Conservation (phyloP, 2,329 filamentous ascomycete species). For the Fusarium nisikadoi region DNA sequence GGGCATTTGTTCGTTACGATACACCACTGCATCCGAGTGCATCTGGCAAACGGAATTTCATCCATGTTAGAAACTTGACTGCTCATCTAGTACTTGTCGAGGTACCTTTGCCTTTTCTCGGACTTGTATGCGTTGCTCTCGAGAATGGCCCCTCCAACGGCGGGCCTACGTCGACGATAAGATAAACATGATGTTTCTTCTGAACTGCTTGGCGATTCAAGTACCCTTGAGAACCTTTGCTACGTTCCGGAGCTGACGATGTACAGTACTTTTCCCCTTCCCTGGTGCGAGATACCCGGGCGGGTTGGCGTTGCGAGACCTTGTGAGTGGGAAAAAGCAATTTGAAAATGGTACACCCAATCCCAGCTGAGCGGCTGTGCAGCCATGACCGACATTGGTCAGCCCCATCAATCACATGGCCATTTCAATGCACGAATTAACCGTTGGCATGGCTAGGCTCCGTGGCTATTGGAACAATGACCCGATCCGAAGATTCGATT, state of each 20-base stretch:
- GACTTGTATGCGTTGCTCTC: constrained; percentile 7
- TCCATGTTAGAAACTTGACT: constrained; percentile 18
- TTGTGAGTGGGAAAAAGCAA: constrained; percentile 34
- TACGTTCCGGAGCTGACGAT: constrained; percentile 16
- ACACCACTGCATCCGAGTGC: constrained; percentile 13
- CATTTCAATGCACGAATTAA: constrained; percentile 39
- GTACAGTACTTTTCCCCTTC: constrained; percentile 40
- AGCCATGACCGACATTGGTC: constrained; percentile 38
- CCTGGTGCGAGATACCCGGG: constrained; percentile 25
- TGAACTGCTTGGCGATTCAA: constrained; percentile 14
- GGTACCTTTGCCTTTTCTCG: constrained; percentile 21
- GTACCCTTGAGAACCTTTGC: constrained; percentile 35
- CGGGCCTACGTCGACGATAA: constrained; percentile 15
- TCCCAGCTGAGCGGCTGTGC: constrained; percentile 39
- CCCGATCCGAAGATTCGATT: constrained; percentile 33
- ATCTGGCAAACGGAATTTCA: constrained; percentile 18
- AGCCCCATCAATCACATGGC: constrained; percentile 44
- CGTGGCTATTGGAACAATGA: constrained; percentile 40
- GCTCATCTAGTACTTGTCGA: constrained; percentile 8
- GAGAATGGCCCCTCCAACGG: constrained; percentile 1
- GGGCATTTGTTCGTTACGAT: constrained; percentile 20
- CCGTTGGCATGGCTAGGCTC: constrained; percentile 35
- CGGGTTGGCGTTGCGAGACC: constrained; percentile 32
- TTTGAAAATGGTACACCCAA: constrained; percentile 36
- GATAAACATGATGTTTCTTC: constrained; percentile 11